Evolutionary conservation across 768 basidiomycete species (phyloP).

Genomic region (Russula compacta): DNA sequence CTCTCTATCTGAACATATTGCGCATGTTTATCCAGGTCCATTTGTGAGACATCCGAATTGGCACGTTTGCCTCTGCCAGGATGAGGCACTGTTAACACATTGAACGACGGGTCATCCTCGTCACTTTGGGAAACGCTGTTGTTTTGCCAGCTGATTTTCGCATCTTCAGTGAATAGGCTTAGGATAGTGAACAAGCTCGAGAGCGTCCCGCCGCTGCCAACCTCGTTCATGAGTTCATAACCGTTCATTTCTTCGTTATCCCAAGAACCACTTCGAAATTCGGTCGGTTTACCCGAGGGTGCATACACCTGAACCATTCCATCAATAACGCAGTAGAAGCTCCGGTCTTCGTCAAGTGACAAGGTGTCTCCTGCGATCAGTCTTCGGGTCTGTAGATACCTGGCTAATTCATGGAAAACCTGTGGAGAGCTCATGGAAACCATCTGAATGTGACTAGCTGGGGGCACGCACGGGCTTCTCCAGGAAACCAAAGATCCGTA

Average conservation of each 20-base stretch:
- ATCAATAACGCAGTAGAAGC: slow-evolving; percentile 97
- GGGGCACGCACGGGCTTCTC: slow-evolving; percentile 79
- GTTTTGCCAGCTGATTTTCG: slow-evolving; percentile 88
- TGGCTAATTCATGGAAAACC: slow-evolving; percentile 96
- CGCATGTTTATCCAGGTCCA: slow-evolving; percentile 36
- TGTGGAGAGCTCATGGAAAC: slow-evolving; percentile 23
- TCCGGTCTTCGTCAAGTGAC: slow-evolving; percentile 83
- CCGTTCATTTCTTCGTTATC: slow-evolving; percentile 89
- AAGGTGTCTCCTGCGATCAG: slow-evolving; percentile 93
- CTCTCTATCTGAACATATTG: slow-evolving; percentile 24
- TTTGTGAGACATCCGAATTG: slow-evolving; percentile 56
- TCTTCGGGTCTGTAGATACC: slow-evolving; percentile 92
- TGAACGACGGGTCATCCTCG: slow-evolving; percentile 16
- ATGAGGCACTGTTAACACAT: slow-evolving; percentile 5
- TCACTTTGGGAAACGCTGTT: slow-evolving; percentile 22
- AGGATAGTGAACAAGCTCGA: slow-evolving; percentile 96
- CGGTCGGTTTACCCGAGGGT: slow-evolving; percentile 46
- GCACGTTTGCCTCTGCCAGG: slow-evolving; percentile 29
- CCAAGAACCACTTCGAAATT: slow-evolving; percentile 49
- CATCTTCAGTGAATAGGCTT: slow-evolving; percentile 91
- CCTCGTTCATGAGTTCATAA: slow-evolving; percentile 93
- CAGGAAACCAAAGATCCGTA: slow-evolving; percentile 93
- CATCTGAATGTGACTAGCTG: background rate
- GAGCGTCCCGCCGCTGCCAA: slow-evolving; percentile 89
- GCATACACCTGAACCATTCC: slow-evolving; percentile 95